Percentiles rank a stretch among this genome's conserved stretches.
Evolutionary conservation across 352 stramenopile genomes (phyloP).

Genomic region (Thalassiosira oceanica): DNA sequence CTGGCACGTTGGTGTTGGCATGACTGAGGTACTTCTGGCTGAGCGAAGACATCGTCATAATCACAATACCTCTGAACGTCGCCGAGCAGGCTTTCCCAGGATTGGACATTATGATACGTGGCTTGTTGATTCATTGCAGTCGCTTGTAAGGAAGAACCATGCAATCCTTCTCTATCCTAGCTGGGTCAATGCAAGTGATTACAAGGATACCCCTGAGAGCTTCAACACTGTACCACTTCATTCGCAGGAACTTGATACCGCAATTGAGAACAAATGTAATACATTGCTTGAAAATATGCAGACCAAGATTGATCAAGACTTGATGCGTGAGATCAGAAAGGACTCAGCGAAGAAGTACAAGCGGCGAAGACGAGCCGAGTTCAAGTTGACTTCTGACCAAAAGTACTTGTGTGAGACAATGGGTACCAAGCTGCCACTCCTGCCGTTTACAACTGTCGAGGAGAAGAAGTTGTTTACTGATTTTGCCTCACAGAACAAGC

Average conservation of each 20-base stretch:
- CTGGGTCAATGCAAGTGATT: constrained; percentile 20
- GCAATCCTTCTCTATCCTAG: constrained; percentile 8
- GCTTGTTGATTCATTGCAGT: constrained; percentile 13
- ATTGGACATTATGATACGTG: constrained; percentile 18
- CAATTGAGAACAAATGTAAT: constrained; percentile 1
- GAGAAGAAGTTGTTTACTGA: constrained; percentile 26
- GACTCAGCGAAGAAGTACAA: no score
- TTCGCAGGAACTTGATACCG: constrained; percentile 4
- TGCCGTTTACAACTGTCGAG: constrained; percentile 22
- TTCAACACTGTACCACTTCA: constrained; percentile 34
- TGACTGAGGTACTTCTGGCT: constrained; percentile 4
- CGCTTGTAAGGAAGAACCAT: constrained; percentile 10
- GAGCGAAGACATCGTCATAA: constrained; percentile 14
- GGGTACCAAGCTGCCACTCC: constrained; percentile 21
- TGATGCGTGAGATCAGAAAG: no score
- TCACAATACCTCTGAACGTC: constrained; percentile 1
- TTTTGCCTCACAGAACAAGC: constrained; percentile 14
- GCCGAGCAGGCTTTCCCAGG: constrained; percentile 3
- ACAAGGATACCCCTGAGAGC: constrained; percentile 6
- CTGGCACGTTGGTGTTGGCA: constrained; percentile 1
- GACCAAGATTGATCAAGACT: no score
- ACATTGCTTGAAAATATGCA: constrained; percentile 6
- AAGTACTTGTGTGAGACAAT: constrained; percentile 34
- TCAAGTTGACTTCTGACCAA: constrained; percentile 49
- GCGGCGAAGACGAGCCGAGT: no score